Base-by-base conservation (phyloP, 495 filamentous ascomycete species). In the Aspergillus sclerotioniger region DNA sequence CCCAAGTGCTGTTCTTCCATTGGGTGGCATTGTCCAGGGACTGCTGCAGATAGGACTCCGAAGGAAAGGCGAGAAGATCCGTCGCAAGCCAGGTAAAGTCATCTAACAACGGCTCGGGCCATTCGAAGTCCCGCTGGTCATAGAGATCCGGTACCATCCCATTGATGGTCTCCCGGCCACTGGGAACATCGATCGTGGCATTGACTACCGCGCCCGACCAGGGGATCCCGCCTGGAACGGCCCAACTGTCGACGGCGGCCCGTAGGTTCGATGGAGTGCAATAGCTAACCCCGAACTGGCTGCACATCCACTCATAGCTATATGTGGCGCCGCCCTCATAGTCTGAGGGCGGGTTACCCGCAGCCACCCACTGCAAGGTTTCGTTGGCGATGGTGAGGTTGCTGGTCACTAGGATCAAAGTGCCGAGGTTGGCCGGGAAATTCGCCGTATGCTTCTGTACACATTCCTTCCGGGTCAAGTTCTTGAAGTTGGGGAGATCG, bases 221-320 rank as follows among this genome's bases (percentile, higher is more conserved):
- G 12, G 37, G 37, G 12, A 41, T n/a, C n/a, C n/a, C n/a, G n/a
- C n/a, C n/a, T n/a, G 37, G 5, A 8, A 56, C n/a, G 44, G 29
- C 12, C 54, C 44, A 49, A 6, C 21, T 35, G 9, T 41, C 45
- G 29, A 28, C 20, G 10, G 3, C 28, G 13, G 41, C 31, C 13
- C 39, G 19, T 17, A 37, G 44, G 16, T 28, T 39, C 12, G 8
- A 32, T 28, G 41, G 35, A n/a, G 13, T 33, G 45, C 54, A 56
- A 6, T 12, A 41, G 10, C 6, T 13, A n/a, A 3, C 13, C 12
- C n/a, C 37, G 5, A n/a, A 2, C 13, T 6, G 9, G 9, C 29
- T 8, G 16, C 55, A 57, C 15, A 57, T 25, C 55, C 55, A 57
- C 3, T 13, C 21, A 37, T 31, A 57, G 19, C 8, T 37, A 39